Base-by-base conservation (phyloP, 257 asterid species). In the Ligustrum vulgare region DNA sequence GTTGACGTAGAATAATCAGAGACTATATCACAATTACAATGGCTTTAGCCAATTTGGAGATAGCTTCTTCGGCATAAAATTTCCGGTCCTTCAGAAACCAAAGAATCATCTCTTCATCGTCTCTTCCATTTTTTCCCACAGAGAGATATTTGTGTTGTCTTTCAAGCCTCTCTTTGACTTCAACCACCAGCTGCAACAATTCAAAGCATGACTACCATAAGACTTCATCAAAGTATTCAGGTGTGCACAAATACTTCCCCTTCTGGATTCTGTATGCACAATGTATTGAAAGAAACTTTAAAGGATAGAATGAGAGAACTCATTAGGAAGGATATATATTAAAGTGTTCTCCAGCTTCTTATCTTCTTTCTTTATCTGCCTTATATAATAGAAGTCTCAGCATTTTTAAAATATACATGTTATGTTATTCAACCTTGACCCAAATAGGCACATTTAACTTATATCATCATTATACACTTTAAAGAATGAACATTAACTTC, bases 31-130 rank as follows among this genome's bases (percentile, higher is more conserved):
- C 16, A 75, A 67, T 89, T 82, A 94, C 98, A 69, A 94, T 92
- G 80, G 98, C 96, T 87, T 90, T 94, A 51, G 84, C 77, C 93
- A 94, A 76, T 80, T 92, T 94, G 84, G 89, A 82, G 79, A 89
- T 88, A 3, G 98, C 80, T 35, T 88, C 97, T 43, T 87, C 89
- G 4, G 92, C 90, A 3, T 90, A 88, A 80, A 84, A 94, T 76
- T 83, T 91, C 32, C 98, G 82, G 77, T 94, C 98, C 84, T 91
- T 87, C 78, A 94, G 84, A 83, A 90, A 94, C 98, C 98, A 92
- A 62, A 88, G 87, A 75, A 94, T 94, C 94, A 94, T 84, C 72
- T 91, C 97, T 74, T 92, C 98, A 28, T 94, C 98, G 71, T 92
- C 97, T 84, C 96, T 87, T 79, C 98, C 98, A 77, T 85, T 78